phyloP scores from a whole-genome alignment of 768 basidiomycete genomes.

The Russula lepida region DNA sequence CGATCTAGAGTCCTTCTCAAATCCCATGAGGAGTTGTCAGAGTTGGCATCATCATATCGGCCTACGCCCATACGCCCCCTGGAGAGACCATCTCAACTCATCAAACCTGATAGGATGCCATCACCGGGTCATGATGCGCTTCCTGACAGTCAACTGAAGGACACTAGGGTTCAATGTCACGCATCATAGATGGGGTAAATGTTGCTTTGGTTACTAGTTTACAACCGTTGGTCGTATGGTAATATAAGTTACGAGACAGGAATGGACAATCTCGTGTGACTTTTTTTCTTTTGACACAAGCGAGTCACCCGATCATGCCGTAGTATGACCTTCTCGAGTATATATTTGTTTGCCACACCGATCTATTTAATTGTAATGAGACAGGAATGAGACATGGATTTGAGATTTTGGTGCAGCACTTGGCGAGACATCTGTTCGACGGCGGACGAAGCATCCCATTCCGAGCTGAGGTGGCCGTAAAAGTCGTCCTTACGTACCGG shows the following conservation, averaged over 20 bases:
- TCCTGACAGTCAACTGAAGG: too few relatives aligned
- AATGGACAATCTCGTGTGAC: background rate
- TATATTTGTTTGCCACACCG: background rate
- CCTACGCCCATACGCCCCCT: too few relatives aligned
- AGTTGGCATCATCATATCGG: too few relatives aligned
- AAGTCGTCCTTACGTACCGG: too few relatives aligned
- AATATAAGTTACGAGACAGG: too few relatives aligned
- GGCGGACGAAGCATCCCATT: background rate
- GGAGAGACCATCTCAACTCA: too few relatives aligned
- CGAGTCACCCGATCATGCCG: background rate
- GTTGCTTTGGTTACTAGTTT: background rate
- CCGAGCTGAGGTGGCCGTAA: background rate
- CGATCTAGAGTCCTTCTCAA: too few relatives aligned
- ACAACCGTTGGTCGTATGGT: background rate
- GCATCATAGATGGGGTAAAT: background rate
- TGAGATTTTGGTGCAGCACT: background rate
- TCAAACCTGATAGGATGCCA: too few relatives aligned
- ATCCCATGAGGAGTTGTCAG: too few relatives aligned
- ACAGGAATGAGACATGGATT: too few relatives aligned
- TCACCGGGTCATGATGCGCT: too few relatives aligned
- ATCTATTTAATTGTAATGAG: background rate
- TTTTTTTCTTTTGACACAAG: too few relatives aligned
- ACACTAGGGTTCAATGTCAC: background rate
- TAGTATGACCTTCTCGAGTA: background rate
- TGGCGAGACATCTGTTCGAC: background rate